These are phyloP conservation scores for Dipodascopsis uninucleata DNA, from an alignment of 805 yeast species.

Conservation along the genomic window DNA sequence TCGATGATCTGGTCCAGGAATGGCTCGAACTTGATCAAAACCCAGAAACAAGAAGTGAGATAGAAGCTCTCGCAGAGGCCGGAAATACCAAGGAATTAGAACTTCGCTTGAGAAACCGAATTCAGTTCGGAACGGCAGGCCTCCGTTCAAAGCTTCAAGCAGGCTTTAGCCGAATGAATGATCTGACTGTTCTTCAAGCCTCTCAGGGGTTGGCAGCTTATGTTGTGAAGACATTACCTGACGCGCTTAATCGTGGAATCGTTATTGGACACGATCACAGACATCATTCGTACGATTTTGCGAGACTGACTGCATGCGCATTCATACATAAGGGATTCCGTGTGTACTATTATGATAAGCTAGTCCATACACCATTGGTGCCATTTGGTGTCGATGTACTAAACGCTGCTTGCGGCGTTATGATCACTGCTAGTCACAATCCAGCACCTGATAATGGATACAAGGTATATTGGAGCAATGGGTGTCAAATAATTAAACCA, in stretches of 20 bases:
- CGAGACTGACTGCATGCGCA: conserved; percentile 70
- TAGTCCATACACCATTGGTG: conserved; percentile 83
- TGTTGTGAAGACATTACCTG: conserved; percentile 32
- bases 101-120: conserved; percentile 46
- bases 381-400: conserved; percentile 74
- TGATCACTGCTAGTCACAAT: conserved; percentile 83
- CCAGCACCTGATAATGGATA: conserved; percentile 74
- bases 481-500: conserved; percentile 95
- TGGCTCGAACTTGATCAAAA: conserved; percentile 44
- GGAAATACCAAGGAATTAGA: conserved; percentile 47
- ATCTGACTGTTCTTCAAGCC: conserved; percentile 83
- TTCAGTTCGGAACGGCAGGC: conserved; percentile 92
- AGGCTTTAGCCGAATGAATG: conserved; percentile 85
- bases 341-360: conserved; percentile 47
- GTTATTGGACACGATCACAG: conserved; percentile 94
- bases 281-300: conserved; percentile 72
- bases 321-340: conserved; percentile 65
- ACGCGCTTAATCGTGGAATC: conserved; percentile 42
- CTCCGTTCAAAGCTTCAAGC: conserved; percentile 84
- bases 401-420: conserved; percentile 73
- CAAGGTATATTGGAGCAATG: conserved; percentile 89
- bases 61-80: conserved; percentile 42
- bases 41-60: conserved; percentile 53
- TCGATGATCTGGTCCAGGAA: conserved; percentile 34
- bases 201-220: conserved; percentile 47